A percentile compares a stretch with the other conserved stretches of the same genome.
Conservation (phyloP, 495 filamentous ascomycete species). For the Neurospora sp. region DNA sequence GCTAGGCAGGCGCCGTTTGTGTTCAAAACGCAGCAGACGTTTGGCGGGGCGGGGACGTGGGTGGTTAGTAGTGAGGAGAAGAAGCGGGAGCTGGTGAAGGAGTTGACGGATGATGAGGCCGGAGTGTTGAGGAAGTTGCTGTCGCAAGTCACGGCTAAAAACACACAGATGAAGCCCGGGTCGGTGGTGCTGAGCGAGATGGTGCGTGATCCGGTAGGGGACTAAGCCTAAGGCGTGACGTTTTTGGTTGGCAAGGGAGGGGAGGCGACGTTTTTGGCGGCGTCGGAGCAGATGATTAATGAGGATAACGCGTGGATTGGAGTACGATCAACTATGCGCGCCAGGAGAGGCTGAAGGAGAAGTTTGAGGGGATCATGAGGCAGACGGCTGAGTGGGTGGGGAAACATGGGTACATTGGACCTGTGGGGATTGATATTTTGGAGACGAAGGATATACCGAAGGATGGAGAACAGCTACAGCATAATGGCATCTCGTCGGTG, state of each 20-base stretch:
- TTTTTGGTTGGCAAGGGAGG: slow-evolving; percentile 16
- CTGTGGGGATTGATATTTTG: slow-evolving; percentile 23
- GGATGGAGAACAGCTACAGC: neutral
- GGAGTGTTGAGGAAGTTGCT: slow-evolving; percentile 17
- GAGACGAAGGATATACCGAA: slow-evolving; percentile 3
- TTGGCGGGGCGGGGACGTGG: slow-evolving; percentile 27
- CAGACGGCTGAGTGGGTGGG: slow-evolving; percentile 15
- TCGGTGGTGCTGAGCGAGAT: slow-evolving; percentile 17
- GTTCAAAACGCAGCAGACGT: slow-evolving; percentile 27
- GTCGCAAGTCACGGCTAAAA: slow-evolving; percentile 14
- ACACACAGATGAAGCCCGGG: slow-evolving; percentile 17
- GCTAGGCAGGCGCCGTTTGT: slow-evolving; percentile 19
- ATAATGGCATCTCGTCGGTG: neutral
- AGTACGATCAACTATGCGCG: slow-evolving; percentile 17
- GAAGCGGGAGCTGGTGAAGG: slow-evolving; percentile 9
- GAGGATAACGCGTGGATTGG: slow-evolving; percentile 17
- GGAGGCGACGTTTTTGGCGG: slow-evolving; percentile 16
- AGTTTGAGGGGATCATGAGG: slow-evolving; percentile 12
- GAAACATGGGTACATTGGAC: slow-evolving; percentile 19
- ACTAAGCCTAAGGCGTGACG: slow-evolving; percentile 24
- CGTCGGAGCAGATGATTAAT: slow-evolving; percentile 21
- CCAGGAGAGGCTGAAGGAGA: slow-evolving; percentile 13
- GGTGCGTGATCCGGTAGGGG: slow-evolving; percentile 12
- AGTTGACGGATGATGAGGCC: slow-evolving; percentile 4
- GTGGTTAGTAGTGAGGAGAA: slow-evolving; percentile 11